A percentile compares a stretch with the other conserved stretches of the same genome.
phyloP scores from a whole-genome alignment of 129 eudicot species.

The Ambrosia trifida region DNA sequence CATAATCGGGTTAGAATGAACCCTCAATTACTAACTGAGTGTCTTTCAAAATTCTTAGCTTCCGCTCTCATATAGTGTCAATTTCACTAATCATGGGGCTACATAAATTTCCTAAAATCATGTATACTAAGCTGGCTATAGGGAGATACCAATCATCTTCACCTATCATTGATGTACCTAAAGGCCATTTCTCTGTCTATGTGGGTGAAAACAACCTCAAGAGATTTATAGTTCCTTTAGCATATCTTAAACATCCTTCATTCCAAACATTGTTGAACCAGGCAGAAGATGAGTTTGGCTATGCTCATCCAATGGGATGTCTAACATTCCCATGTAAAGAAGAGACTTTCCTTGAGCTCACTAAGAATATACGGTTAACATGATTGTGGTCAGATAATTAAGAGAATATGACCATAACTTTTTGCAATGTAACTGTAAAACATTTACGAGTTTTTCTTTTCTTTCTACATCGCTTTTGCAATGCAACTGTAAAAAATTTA shows the following conservation, averaged over 20 bases:
- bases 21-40: background rate
- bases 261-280: slow-evolving; percentile 6
- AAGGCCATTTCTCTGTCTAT: slow-evolving; percentile 21
- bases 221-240: slow-evolving; percentile 27
- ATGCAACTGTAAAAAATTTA: background rate
- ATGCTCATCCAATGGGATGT: slow-evolving; percentile 32
- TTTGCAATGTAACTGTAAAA: background rate
- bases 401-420: background rate
- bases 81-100: background rate
- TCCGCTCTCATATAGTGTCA: background rate
- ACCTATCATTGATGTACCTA: background rate
- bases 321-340: slow-evolving; percentile 37
- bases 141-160: slow-evolving; percentile 4
- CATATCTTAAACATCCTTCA: slow-evolving; percentile 24
- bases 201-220: slow-evolving; percentile 16
- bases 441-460: too few relatives aligned
- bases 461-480: too few relatives aligned
- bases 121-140: slow-evolving; percentile 5
- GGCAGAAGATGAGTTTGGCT: slow-evolving; percentile 17
- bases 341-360: slow-evolving; percentile 31
- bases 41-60: background rate
- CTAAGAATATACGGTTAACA: background rate
- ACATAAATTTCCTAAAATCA: slow-evolving; percentile 8
- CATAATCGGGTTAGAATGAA: background rate
- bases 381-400: too few relatives aligned